Conservation (phyloP, 352 stramenopile species). For the Halophytophthora polymorphica region DNA sequence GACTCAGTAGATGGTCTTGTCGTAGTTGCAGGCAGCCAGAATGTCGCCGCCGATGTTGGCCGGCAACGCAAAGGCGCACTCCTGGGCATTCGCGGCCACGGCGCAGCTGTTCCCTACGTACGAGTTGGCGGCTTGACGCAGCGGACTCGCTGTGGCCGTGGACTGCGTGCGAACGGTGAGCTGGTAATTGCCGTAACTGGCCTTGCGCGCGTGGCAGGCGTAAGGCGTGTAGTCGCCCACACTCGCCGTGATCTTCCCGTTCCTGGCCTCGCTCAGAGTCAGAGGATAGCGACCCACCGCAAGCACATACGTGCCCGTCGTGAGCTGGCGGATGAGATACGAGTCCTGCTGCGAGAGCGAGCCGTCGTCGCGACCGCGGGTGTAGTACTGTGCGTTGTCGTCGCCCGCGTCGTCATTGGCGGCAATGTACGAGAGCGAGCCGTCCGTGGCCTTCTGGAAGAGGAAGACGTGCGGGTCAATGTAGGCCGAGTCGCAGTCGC, state of each 20-base stretch:
- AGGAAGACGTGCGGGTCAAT: conserved; percentile 67
- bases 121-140: conserved; percentile 48
- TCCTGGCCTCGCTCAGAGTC: conserved; percentile 29
- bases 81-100: conserved; percentile 19
- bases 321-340: conserved; percentile 52
- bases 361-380: conserved; percentile 32
- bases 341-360: conserved; percentile 53
- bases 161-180: conserved; percentile 59
- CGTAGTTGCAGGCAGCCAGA: conserved; percentile 31
- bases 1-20: conserved; percentile 40
- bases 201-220: conserved; percentile 45
- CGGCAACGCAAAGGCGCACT: conserved; percentile 50
- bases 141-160: conserved; percentile 9
- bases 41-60: conserved; percentile 37
- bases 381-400: conserved; percentile 42
- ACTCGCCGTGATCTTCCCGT: conserved; percentile 29
- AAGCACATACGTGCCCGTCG: conserved; percentile 47
- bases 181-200: conserved; percentile 69
- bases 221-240: conserved; percentile 57
- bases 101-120: conserved; percentile 69
- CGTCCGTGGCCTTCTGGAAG: conserved; percentile 28
- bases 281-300: conserved; percentile 61
- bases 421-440: conserved; percentile 33
- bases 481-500: conserved; percentile 67
- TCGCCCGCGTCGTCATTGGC: conserved; percentile 68